Evolutionary conservation across 192 early-diverging fungal species (phyloP).

Genomic region (Rhizoclosmatium globosum): DNA sequence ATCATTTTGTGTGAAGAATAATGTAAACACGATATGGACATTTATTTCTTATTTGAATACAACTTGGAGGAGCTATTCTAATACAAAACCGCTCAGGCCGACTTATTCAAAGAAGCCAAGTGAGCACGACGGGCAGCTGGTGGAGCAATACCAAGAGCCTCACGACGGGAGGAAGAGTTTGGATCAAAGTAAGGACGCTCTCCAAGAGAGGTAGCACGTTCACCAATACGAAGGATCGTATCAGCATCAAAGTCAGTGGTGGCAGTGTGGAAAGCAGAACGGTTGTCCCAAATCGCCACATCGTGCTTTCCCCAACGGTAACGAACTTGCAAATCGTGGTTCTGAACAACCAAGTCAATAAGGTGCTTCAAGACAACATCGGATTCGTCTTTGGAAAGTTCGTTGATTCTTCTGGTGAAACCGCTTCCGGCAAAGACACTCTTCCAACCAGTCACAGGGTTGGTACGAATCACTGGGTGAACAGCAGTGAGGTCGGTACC

Average conservation of each 20-base stretch:
- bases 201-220: constrained; percentile 47
- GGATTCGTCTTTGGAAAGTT: constrained; percentile 5
- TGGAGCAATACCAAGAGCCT: constrained; percentile 30
- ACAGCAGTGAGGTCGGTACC: constrained; percentile 43
- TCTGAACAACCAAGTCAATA: constrained; percentile 42
- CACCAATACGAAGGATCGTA: constrained; percentile 36
- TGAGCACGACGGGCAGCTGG: neutral
- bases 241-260: constrained; percentile 49
- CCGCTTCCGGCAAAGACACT: constrained; percentile 40
- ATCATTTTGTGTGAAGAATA: too few species aligned
- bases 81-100: too few species aligned
- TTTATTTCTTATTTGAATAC: too few species aligned
- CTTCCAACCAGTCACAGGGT: constrained; percentile 63
- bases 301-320: constrained; percentile 51
- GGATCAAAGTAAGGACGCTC: constrained; percentile 54
- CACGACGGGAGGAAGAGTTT: constrained; percentile 7
- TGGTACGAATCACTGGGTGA: constrained; percentile 41
- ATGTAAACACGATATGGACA: too few species aligned
- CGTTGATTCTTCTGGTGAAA: constrained; percentile 48
- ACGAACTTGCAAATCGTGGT: constrained; percentile 55
- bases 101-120: too few species aligned
- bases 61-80: too few species aligned
- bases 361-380: constrained; percentile 51
- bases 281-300: constrained; percentile 62
- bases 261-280: constrained; percentile 48